Evolutionary conservation across 2,329 filamentous ascomycete species (phyloP), one percentile per base, ranked within the genome.

Genomic region (Sporothrix globosa): DNA sequence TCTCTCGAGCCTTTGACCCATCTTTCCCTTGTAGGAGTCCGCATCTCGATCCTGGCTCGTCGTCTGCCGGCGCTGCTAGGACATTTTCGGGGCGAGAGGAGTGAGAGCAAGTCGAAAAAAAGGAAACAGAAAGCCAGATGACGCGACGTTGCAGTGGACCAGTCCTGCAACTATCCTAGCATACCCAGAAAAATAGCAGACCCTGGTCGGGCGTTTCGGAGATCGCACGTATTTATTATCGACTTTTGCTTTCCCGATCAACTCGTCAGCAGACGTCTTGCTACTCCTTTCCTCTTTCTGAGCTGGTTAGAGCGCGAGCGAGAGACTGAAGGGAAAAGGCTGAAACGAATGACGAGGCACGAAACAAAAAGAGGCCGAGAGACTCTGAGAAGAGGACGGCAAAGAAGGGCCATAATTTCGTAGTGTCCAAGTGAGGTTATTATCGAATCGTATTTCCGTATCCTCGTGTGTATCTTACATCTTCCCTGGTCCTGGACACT

Each of bases 111-210:
- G 67, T 30, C 19, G 21, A n/a, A 69, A n/a, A 27, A 41, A n/a
- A 48, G 44, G 9, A 46, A 50, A 67, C 52, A 21, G 21, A 67
- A 19, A n/a, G 46, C n/a, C 34, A 63, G 44, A 56, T 71, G 69
- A 71, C 69, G 66, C 69, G 69, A 71, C 66, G 66, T 68, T 65
- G 66, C 56, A 68, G 46, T 54, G 65, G 60, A 39, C 39, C 63
- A 48, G 54, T 21, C n/a, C 50, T 27, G n/a, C 19, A 21, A 7
- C 6, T 46, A 30, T 7, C 52, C 60, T 6, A 19, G 54, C 27
- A 53, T 21, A 34, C 24, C 53, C 53, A 34, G 53, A 11, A 58
- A 58, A 58, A 39, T 2, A n/a, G 19, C 41, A 46, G 4, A 66
- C 44, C 60, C 61, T 56, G 34, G 69, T 34, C 39, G 53, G 30